Percentiles rank a stretch among this genome's conserved stretches.
These are phyloP conservation scores for Calonectria multiphialidica DNA, from an alignment of 2,329 filamentous ascomycete genomes.

Conservation along the genomic window DNA sequence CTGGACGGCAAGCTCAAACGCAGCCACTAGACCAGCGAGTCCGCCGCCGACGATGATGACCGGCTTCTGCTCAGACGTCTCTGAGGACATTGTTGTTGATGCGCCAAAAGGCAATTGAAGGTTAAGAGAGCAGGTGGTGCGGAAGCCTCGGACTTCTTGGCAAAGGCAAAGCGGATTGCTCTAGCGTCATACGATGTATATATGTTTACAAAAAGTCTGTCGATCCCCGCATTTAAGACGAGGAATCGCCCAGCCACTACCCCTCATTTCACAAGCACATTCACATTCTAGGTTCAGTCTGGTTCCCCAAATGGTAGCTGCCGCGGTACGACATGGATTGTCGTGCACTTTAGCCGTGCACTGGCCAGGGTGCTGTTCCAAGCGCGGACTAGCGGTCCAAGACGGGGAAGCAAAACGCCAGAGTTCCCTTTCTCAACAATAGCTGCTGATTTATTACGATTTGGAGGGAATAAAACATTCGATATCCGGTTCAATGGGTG, in stretches of 20 bases:
- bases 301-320: neutral
- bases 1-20: constrained; percentile 65
- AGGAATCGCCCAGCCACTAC: neutral
- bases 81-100: constrained; percentile 16
- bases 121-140: neutral
- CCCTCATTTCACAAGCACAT: constrained; percentile 4
- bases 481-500: too few relatives aligned
- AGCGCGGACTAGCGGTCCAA: neutral
- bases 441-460: neutral
- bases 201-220: neutral
- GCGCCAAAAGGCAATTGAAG: neutral
- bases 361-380: neutral
- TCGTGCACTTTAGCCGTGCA: neutral
- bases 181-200: neutral
- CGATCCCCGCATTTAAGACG: neutral
- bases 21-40: constrained; percentile 70
- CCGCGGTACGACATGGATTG: constrained; percentile 1
- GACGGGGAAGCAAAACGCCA: neutral
- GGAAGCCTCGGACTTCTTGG: constrained; percentile 5
- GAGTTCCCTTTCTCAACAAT: neutral
- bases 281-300: neutral
- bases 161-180: neutral
- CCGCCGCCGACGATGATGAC: constrained; percentile 70
- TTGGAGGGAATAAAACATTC: neutral
- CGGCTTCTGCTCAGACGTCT: constrained; percentile 41